Base-by-base conservation (phyloP, 371 early-diverging fungal species). In the Actinomortierella ambigua region DNA sequence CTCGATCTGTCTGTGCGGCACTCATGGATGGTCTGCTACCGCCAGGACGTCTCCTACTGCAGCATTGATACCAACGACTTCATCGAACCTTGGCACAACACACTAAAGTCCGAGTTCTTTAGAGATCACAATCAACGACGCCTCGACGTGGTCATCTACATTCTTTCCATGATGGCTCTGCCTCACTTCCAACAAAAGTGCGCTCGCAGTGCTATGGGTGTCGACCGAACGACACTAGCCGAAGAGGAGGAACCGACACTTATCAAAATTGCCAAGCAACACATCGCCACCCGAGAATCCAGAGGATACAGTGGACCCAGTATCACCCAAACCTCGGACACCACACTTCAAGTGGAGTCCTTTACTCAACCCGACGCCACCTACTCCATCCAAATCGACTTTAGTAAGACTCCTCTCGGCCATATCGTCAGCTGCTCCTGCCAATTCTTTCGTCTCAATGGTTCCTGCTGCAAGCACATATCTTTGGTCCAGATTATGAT, bases 1-100 rank as follows among this genome's bases (percentile, higher is more conserved):
- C 24, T 26, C 43, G 28, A 43, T 53, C 41, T 28, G 17, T n/a
- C 39, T 8, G 17, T 48, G 13, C 47, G 48, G 18, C 17, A 55
- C 39, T 5, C 8, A 7, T 59, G 65, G 65, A 59, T 65, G 65
- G 8, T 65, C 9, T 65, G 65, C 42, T 51, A 50, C 24, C 65
- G 59, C 15, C 59, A 65, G 50, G 59, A 34, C 1, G 22, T 56
- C 6, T 43, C 60, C 1, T 65, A 59, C 27, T n/a, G 55, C n/a
- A 24, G 46, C 20, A 59, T 59, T 22, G 59, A 59, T 41, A 65
- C 59, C 40, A 59, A 59, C 55, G 55, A 61, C 50, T 53, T 39
- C 53, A 53, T 53, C 42, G 41, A 53, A 20, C 40, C 53, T 18
- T 65, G 65, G 59, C 66, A 65, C 53, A 59, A 60, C 39, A 53